These are phyloP conservation scores for Botrytis fragariae DNA, from an alignment of 2,329 filamentous ascomycete species.

Conservation along the genomic window DNA sequence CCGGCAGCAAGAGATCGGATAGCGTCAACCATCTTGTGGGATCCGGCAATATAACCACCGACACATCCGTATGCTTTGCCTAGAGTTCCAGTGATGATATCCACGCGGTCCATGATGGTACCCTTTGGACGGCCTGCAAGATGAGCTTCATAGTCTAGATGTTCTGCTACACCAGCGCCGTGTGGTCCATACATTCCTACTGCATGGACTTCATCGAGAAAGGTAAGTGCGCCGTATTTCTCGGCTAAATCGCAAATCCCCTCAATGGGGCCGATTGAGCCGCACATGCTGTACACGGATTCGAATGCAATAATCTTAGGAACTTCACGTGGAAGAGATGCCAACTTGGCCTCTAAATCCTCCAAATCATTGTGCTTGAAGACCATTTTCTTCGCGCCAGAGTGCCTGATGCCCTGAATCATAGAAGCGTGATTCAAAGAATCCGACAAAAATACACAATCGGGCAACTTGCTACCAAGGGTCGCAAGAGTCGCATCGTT, in stretches of 20 bases:
- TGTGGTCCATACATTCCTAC: conserved; percentile 98
- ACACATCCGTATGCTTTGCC: conserved; percentile 98
- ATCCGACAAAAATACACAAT: conserved; percentile 97
- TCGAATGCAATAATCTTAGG: conserved; percentile 99
- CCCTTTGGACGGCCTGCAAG: conserved; percentile 69
- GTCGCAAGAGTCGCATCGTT: conserved; percentile 97
- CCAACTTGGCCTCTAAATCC: conserved; percentile 89
- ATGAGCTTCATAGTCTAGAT: conserved; percentile 91
- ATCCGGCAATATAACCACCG: conserved; percentile 95
- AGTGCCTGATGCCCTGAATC: conserved; percentile 98
- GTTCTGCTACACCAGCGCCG: conserved; percentile 94
- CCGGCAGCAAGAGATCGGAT: conserved; percentile 93
- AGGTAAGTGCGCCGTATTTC: conserved; percentile 96
- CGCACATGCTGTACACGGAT: conserved; percentile 99
- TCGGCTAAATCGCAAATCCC: conserved; percentile 94
- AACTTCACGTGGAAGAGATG: conserved; percentile 75
- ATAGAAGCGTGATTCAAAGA: conserved; percentile 97
- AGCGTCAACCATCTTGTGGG: conserved; percentile 80
- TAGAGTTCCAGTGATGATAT: conserved; percentile 96
- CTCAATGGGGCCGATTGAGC: conserved; percentile 92
- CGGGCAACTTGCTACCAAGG: conserved; percentile 91
- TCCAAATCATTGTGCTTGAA: conserved; percentile 98
- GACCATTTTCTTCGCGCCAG: conserved; percentile 93
- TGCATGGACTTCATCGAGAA: conserved; percentile 97
- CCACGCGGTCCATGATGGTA: conserved; percentile 90